Evolutionary conservation across 495 filamentous ascomycete genomes (phyloP).

Genomic region (Talaromyces adpressus): DNA sequence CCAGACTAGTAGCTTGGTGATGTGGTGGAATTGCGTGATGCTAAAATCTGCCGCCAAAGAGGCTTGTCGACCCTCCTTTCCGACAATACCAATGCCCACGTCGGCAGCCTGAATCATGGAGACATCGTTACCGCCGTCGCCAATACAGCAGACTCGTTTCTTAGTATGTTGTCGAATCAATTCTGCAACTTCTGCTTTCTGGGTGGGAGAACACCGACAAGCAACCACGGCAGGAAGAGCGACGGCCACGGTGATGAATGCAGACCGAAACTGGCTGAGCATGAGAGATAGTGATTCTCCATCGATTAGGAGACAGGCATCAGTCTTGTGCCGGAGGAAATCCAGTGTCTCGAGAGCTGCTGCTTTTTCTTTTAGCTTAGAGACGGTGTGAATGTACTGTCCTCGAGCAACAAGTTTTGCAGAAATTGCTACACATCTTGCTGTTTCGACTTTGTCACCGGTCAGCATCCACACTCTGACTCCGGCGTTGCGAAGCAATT

Average conservation of each 20-base stretch:
- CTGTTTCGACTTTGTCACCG: constrained; percentile 97
- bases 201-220: constrained; percentile 93
- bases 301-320: constrained; percentile 88
- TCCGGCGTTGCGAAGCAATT: constrained; percentile 94
- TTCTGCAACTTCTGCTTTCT: constrained; percentile 89
- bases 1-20: constrained; percentile 98
- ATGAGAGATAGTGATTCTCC: constrained; percentile 82
- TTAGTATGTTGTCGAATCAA: constrained; percentile 88
- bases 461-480: constrained; percentile 99
- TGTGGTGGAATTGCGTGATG: constrained; percentile 87
- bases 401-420: constrained; percentile 90
- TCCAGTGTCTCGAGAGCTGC: constrained; percentile 78
- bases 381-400: constrained; percentile 92
- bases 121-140: constrained; percentile 97
- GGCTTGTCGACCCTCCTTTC: constrained; percentile 94
- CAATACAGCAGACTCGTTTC: constrained; percentile 93
- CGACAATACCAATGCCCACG: constrained; percentile 95
- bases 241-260: constrained; percentile 87
- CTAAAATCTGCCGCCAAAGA: constrained; percentile 93
- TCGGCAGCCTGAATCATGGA: constrained; percentile 99
- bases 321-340: constrained; percentile 80
- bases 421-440: constrained; percentile 90
- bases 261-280: constrained; percentile 67
- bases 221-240: constrained; percentile 86
- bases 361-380: constrained; percentile 53